These are phyloP conservation scores for Candida pseudoglaebosa DNA, from an alignment of 805 yeast genomes.

Conservation along the genomic window DNA sequence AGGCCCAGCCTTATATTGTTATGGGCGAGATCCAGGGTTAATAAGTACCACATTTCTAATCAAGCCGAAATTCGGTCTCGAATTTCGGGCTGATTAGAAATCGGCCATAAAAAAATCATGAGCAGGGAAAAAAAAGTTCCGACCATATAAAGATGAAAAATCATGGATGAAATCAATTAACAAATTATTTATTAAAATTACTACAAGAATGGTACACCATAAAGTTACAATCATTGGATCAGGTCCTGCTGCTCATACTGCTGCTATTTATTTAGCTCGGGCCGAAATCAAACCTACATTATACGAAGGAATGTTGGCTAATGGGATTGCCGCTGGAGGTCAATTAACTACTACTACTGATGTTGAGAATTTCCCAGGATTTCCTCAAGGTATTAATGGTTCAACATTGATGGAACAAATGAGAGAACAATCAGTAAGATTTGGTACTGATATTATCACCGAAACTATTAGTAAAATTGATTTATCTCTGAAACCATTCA, in stretches of 20 bases:
- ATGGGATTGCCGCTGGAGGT: slow-evolving; percentile 98
- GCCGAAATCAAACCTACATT: slow-evolving; percentile 93
- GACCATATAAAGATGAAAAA: slow-evolving; percentile 1
- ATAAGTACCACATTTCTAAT: neutral
- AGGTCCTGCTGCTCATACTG: slow-evolving; percentile 99
- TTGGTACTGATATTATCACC: slow-evolving; percentile 92
- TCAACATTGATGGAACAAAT: slow-evolving; percentile 86
- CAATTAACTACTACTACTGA: slow-evolving; percentile 98
- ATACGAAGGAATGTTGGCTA: slow-evolving; percentile 95
- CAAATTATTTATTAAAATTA: neutral
- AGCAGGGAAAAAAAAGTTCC: neutral
- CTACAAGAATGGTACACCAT: slow-evolving; percentile 68
- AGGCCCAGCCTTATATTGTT: neutral
- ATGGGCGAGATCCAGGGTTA: neutral
- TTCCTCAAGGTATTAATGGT: slow-evolving; percentile 91
- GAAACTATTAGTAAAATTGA: slow-evolving; percentile 95
- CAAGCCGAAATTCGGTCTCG: slow-evolving; percentile 1
- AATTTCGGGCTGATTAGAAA: slow-evolving; percentile 1
- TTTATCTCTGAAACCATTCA: slow-evolving; percentile 83
- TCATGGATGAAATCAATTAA: slow-evolving; percentile 1
- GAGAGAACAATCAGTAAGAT: slow-evolving; percentile 82
- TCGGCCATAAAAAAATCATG: neutral
- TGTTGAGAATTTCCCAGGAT: slow-evolving; percentile 98
- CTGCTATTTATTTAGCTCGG: slow-evolving; percentile 94
- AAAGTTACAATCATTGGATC: slow-evolving; percentile 89